Base-by-base conservation (phyloP, 2,329 filamentous ascomycete species). In the Plectosphaerella cucumerina region DNA sequence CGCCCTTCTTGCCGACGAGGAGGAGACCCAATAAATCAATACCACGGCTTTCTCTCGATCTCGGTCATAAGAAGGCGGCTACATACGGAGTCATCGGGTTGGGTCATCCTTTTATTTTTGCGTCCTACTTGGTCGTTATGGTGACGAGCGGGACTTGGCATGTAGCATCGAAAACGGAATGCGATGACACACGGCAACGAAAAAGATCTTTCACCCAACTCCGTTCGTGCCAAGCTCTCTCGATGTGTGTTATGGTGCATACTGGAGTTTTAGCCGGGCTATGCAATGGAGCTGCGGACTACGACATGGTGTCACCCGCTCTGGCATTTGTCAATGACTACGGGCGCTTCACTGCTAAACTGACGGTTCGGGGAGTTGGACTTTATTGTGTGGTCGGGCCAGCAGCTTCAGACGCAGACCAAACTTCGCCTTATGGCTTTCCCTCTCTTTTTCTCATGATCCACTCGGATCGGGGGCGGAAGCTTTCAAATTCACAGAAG, bases 1-100 rank as follows among this genome's bases (percentile, higher is more conserved):
- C 71, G 91, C 90, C 70, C 74, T 95, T 74, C 72, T 87, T 69
- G 90, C 81, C 72, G 90, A 91, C 69, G 82, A 69, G 56, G 78
- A 81, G 67, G 75, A 80, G 69, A 73, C 70, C 64, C 71, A 70
- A 67, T 75, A 71, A 48, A 48, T 42, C n/a, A 39, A 39, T 65
- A 68, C 59, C 65, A 66, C 58, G 59, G 66, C 63, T 64, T 51
- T 58, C 45, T 48, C 44, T 34, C 54, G 54, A 68, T 69, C 67
- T 69, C 67, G 69, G 72, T 74, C 68, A 71, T 75, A 70, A 43
- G 75, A 70, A 73, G 73, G 71, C 74, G 74, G 74, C 74, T 78
- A 74, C 76, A 79, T 78, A 77, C 72, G 77, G 77, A 79, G 77
- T 80, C 76, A 78, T 74, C 72, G 75, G 72, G 74, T 78, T 77